A percentile compares a stretch with the other conserved stretches of the same genome.
phyloP scores from a whole-genome alignment of 2,329 filamentous ascomycete species.

The Apiospora sp. region DNA sequence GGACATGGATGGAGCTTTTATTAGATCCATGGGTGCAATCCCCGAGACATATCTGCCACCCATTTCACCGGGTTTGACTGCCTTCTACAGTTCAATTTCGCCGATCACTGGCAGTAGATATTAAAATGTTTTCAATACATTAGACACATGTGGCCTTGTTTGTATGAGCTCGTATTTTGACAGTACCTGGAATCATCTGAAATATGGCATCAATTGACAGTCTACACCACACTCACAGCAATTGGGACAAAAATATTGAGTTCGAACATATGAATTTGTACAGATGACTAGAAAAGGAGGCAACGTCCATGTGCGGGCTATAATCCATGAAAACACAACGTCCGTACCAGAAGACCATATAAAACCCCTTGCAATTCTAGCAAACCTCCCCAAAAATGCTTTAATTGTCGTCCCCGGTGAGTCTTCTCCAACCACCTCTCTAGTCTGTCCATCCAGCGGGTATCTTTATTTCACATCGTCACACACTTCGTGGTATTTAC shows the following conservation, averaged over 20 bases:
- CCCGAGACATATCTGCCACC: neutral
- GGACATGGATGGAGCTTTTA: slow-evolving; percentile 13
- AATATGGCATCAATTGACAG: too few species aligned
- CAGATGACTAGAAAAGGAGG: slow-evolving; percentile 42
- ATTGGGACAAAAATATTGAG: neutral
- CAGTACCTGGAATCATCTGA: neutral
- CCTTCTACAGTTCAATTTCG: neutral
- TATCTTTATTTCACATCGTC: slow-evolving; percentile 25
- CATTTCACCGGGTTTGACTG: neutral
- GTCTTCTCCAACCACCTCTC: slow-evolving; percentile 32
- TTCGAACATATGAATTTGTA: slow-evolving; percentile 42
- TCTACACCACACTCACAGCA: neutral
- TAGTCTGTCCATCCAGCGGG: slow-evolving; percentile 27
- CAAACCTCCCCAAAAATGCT: slow-evolving; percentile 45
- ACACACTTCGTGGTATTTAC: slow-evolving; percentile 32
- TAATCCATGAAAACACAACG: slow-evolving; percentile 39
- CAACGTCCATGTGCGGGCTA: slow-evolving; percentile 31
- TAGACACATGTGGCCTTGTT: too few species aligned
- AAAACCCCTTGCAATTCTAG: slow-evolving; percentile 41
- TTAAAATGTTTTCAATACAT: too few species aligned
- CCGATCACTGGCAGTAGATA: too few species aligned
- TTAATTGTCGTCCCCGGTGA: slow-evolving; percentile 13
- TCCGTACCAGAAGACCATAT: slow-evolving; percentile 42
- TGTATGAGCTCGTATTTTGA: too few species aligned
- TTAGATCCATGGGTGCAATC: neutral